Conservation (phyloP, 257 asterid species). For the Solanum okadae region DNA sequence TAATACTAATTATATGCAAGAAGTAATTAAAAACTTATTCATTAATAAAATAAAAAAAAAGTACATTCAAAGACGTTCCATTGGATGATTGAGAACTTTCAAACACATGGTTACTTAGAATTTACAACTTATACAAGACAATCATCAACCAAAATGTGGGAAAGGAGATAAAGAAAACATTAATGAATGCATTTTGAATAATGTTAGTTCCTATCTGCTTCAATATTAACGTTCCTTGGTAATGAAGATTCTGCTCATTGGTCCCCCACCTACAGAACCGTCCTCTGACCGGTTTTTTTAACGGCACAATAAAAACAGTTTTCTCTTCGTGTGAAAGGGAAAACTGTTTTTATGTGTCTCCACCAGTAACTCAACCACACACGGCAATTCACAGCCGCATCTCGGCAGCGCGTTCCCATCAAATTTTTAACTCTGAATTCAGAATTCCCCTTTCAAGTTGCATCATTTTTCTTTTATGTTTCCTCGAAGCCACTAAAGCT, state of each 20-base stretch:
- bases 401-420: neutral
- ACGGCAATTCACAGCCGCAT: neutral
- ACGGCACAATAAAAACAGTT: neutral
- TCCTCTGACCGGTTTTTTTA: neutral
- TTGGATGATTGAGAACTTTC: neutral
- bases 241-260: neutral
- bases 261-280: neutral
- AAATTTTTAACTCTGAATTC: neutral
- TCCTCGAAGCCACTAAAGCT: neutral
- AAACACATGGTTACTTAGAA: neutral
- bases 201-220: neutral
- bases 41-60: neutral
- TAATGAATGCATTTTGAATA: neutral
- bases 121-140: neutral
- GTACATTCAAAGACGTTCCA: neutral
- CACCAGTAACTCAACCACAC: neutral
- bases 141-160: neutral
- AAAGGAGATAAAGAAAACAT: neutral
- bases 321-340: neutral
- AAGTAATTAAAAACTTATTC: neutral
- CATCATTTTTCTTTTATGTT: neutral
- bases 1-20: neutral
- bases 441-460: accelerated
- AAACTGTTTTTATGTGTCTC: neutral
- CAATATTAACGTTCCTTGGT: neutral